Evolutionary conservation across 1,139 yeast species (phyloP).

Genomic region (Barnettozyma hawaiiensis): DNA sequence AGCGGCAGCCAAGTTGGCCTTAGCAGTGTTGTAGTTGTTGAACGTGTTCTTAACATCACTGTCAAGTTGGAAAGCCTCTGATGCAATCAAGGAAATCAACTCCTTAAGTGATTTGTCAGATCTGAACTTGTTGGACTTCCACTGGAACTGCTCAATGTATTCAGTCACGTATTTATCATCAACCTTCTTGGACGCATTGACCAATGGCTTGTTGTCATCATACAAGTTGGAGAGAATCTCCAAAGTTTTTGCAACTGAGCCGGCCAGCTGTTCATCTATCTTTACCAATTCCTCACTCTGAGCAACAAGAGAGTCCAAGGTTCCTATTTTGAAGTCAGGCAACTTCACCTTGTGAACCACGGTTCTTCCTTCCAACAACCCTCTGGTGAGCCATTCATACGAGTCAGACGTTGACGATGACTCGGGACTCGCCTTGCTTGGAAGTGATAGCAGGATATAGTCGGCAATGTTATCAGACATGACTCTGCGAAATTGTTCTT

Average conservation of each 20-base stretch:
- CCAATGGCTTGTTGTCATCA: constrained; percentile 38
- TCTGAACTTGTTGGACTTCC: constrained; percentile 87
- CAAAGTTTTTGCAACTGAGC: constrained; percentile 64
- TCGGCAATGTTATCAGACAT: constrained; percentile 22
- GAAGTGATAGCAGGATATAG: constrained; percentile 39
- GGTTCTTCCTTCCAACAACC: constrained; percentile 31
- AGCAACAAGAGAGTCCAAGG: constrained; percentile 83
- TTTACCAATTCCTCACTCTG: constrained; percentile 87
- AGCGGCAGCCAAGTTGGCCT: constrained; percentile 77
- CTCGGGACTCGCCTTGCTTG: constrained; percentile 43
- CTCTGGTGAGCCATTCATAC: constrained; percentile 34
- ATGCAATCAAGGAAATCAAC: constrained; percentile 61
- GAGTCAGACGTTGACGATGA: constrained; percentile 35
- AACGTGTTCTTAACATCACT: constrained; percentile 70
- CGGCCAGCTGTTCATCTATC: constrained; percentile 67
- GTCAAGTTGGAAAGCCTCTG: constrained; percentile 79
- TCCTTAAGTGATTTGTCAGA: constrained; percentile 78
- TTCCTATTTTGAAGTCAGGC: constrained; percentile 93
- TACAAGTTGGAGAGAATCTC: constrained; percentile 59
- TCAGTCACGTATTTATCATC: constrained; percentile 46
- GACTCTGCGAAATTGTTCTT: not conserved
- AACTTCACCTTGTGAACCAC: constrained; percentile 42
- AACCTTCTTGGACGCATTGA: constrained; percentile 44
- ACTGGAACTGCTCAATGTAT: constrained; percentile 67
- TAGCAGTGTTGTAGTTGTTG: constrained; percentile 72